Percentiles rank a stretch among this genome's conserved stretches.
Conservation (phyloP, 2,329 filamentous ascomycete species). For the Alternaria gansuensis region DNA sequence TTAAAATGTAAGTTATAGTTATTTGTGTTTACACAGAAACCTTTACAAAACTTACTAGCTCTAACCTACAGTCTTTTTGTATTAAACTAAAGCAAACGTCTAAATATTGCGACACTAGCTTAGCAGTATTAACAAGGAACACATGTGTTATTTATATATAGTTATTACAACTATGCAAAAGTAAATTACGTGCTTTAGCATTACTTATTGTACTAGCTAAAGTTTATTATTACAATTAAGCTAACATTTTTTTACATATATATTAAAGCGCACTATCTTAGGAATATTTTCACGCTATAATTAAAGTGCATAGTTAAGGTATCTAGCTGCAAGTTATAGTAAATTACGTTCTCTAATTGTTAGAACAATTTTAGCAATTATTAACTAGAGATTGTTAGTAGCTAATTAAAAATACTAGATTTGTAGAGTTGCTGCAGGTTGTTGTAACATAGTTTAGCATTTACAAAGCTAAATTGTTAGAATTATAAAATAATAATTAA, state of each 20-base stretch:
- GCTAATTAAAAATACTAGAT: background rate
- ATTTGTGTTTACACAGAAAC: background rate
- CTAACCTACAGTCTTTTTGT: slow-evolving; percentile 3
- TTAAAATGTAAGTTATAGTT: slow-evolving; percentile 3
- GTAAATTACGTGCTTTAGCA: slow-evolving; percentile 11
- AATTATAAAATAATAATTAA: no score
- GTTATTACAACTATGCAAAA: slow-evolving; percentile 1
- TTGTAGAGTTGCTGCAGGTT: background rate
- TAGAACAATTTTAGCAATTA: background rate
- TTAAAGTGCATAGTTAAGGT: background rate
- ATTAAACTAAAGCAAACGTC: background rate
- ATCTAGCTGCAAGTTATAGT: background rate
- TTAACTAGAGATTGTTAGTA: background rate
- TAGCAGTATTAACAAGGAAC: background rate
- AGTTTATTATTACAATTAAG: background rate
- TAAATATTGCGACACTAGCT: background rate
- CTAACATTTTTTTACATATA: background rate
- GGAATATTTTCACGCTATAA: background rate
- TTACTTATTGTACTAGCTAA: background rate
- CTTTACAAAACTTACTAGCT: background rate
- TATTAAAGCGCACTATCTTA: background rate
- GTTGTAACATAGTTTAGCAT: background rate
- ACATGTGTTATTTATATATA: background rate
- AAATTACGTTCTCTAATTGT: background rate
- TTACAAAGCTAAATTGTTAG: background rate